Base-by-base conservation (phyloP, 495 filamentous ascomycete species). In the Evansstolkia leycettana region DNA sequence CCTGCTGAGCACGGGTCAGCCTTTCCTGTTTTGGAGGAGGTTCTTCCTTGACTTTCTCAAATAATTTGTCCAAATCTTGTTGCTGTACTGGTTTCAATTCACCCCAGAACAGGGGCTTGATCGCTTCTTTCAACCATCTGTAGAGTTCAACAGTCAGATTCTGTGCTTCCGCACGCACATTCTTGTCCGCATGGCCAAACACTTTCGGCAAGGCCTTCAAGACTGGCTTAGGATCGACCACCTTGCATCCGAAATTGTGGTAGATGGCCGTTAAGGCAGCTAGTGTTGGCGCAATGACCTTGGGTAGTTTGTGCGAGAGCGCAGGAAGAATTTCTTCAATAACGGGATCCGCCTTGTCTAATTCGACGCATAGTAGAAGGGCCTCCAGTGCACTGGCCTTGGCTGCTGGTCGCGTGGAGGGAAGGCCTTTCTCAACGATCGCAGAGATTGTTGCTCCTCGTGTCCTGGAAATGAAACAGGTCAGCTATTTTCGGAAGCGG, bases 181-280 rank as follows among this genome's bases (percentile, higher is more conserved):
- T 96, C 57, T 99, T 99, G 68, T 99, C 92, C 3, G 92, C 88
- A 55, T 96, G 90, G 10, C 84, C 83, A 45, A 94, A 99, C 13
- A 78, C 78, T 53, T 93, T 94, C 0, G 92, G 88, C 7, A 99
- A 63, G 7, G 72, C 60, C 52, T 96, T 99, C 26, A 99, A 67
- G n/a, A 87, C 78, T 1, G 85, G 84, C 52, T 96, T 99, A 8
- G 92, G 92, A 52, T 99, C 90, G 16, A 86, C 82, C n/a, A 80
- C 79, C 55, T 92, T 94, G 69, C 86, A 92, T 31, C 92, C 92
- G 50, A 85, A 99, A 44, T 82, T 85, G 52, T 93, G 82, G 48
- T 79, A 94, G 27, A 96, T 85, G 12, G 75, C 66, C 4, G 80
- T 85, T 27, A 99, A 63, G 1, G 86, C 80, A 14, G 75, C 65